Evolutionary conservation across 2,329 filamentous ascomycete genomes (phyloP).

Genomic region (Venturia oleaginea): DNA sequence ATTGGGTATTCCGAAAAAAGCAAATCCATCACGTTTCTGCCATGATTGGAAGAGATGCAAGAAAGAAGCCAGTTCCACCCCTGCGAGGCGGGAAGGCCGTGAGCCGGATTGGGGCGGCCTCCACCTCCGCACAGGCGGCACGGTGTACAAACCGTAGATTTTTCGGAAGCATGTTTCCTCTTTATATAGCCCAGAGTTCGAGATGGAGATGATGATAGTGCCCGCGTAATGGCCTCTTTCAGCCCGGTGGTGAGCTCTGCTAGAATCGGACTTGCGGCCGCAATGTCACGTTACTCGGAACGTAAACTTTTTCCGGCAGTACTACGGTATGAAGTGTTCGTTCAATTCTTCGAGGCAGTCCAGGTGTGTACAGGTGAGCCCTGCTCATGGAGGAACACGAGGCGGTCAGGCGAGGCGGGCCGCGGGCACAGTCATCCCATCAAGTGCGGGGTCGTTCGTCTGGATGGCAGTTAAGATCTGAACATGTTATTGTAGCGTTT

Average conservation of each 20-base stretch:
- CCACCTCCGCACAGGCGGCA: neutral
- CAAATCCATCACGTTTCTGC: neutral
- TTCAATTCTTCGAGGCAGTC: too few species aligned
- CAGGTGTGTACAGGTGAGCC: too few species aligned
- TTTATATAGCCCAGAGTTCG: neutral
- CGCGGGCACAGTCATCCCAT: neutral
- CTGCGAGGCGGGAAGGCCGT: neutral
- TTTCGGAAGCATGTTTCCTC: neutral
- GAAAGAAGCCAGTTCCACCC: neutral
- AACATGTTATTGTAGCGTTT: too few species aligned
- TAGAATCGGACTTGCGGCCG: neutral
- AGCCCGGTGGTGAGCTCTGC: too few species aligned
- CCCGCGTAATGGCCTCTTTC: neutral
- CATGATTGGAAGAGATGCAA: neutral
- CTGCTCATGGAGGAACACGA: too few species aligned
- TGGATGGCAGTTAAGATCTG: too few species aligned
- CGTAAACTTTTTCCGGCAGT: too few species aligned
- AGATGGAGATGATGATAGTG: neutral
- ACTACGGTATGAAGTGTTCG: too few species aligned
- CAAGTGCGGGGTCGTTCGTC: neutral
- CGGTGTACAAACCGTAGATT: neutral
- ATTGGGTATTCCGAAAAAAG: neutral
- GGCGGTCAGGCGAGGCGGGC: neutral
- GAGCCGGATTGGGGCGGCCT: neutral
- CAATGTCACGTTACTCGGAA: neutral